Conservation (phyloP, 2,329 filamentous ascomycete genomes). For the Colletotrichum sansevieriae region DNA sequence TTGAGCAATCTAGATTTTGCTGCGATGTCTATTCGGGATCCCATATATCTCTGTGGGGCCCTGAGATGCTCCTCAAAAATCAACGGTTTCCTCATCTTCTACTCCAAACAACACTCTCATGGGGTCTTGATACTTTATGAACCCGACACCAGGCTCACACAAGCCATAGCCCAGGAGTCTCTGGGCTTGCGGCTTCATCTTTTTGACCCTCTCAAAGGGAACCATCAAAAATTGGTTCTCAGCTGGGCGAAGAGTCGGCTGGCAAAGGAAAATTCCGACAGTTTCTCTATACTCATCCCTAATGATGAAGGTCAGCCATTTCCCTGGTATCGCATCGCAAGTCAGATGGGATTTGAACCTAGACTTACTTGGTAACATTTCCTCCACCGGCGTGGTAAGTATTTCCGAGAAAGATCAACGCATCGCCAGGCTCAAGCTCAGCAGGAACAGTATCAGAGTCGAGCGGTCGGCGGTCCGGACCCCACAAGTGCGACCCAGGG, state of each 20-base stretch:
- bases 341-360: not conserved
- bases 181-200: constrained; percentile 50
- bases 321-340: not conserved
- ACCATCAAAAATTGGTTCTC: constrained; percentile 52
- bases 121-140: constrained; percentile 53
- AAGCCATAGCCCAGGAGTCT: constrained; percentile 52
- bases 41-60: not conserved
- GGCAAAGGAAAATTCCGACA: constrained; percentile 52
- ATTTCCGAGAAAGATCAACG: constrained; percentile 55
- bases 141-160: constrained; percentile 50
- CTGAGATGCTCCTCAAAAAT: constrained; percentile 41
- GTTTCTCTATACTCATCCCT: constrained; percentile 49
- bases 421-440: constrained; percentile 56
- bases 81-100: constrained; percentile 52
- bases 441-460: constrained; percentile 55
- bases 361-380: constrained; percentile 49
- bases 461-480: constrained; percentile 51
- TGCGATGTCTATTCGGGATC: too few species aligned
- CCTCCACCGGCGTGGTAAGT: constrained; percentile 56
- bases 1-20: constrained; percentile 9
- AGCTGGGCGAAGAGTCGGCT: constrained; percentile 50
- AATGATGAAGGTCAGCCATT: not conserved
- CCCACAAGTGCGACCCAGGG: constrained; percentile 57
- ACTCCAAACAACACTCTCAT: constrained; percentile 54
- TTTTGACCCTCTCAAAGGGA: constrained; percentile 47